phyloP scores from a whole-genome alignment of 345 rosid genomes.

The Eucalyptus erythrocorys region DNA sequence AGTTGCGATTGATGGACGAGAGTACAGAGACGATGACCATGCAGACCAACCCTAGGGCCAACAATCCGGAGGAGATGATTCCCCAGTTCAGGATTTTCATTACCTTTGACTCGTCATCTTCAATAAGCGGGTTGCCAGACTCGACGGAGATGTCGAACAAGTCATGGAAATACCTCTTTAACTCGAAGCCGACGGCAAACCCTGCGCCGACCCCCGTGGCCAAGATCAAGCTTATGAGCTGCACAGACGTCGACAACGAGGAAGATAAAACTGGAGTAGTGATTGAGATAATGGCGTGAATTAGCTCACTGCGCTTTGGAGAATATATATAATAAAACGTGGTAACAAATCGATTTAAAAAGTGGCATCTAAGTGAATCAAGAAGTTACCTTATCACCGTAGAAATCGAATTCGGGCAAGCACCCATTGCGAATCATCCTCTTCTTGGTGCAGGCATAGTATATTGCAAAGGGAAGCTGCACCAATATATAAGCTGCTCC shows the following conservation, averaged over 20 bases:
- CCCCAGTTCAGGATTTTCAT: neutral
- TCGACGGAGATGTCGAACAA: neutral
- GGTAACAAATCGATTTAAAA: neutral
- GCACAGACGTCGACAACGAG: neutral
- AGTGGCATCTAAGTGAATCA: neutral
- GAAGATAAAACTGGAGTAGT: neutral
- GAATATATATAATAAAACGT: neutral
- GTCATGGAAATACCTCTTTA: neutral
- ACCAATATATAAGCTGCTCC: conserved; percentile 6
- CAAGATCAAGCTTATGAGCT: conserved; percentile 11
- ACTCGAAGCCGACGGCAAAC: conserved; percentile 3
- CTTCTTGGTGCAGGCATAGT: conserved; percentile 2
- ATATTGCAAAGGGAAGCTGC: conserved; percentile 12
- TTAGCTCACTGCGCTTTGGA: neutral
- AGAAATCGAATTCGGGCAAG: conserved; percentile 17
- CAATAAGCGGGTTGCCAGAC: neutral
- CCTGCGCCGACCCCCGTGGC: conserved; percentile 17
- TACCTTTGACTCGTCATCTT: neutral
- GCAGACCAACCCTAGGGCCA: conserved; percentile 2
- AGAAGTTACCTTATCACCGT: conserved; percentile 10
- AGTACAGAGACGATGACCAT: conserved; percentile 4
- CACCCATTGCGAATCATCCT: neutral
- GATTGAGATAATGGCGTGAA: neutral
- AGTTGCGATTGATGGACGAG: conserved; percentile 4
- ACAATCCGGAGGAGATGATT: neutral